Evolutionary conservation across 768 basidiomycete species (phyloP).

Genomic region (Mycena vitilis): DNA sequence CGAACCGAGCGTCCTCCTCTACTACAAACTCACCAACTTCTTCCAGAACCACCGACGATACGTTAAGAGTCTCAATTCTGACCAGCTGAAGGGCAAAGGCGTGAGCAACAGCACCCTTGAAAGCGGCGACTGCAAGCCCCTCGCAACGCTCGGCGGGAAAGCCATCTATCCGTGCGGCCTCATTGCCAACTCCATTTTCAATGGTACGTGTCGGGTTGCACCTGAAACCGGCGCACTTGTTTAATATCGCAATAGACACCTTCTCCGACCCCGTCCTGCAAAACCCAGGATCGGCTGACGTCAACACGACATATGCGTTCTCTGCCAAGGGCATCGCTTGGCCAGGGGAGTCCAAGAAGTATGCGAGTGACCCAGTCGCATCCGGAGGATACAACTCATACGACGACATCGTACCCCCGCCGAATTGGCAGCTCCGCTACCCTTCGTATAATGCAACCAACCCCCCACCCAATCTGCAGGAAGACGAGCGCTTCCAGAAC

Average conservation of each 20-base stretch:
- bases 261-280: slow-evolving; percentile 72
- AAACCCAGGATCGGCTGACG: slow-evolving; percentile 57
- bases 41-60: slow-evolving; percentile 99
- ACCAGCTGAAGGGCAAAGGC: slow-evolving; percentile 84
- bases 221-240: not conserved
- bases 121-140: slow-evolving; percentile 88
- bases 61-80: slow-evolving; percentile 88
- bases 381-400: slow-evolving; percentile 63
- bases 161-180: slow-evolving; percentile 95
- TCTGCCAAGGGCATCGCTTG: slow-evolving; percentile 90
- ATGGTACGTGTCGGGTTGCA: slow-evolving; percentile 66
- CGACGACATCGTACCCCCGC: slow-evolving; percentile 87
- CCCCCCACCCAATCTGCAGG: slow-evolving; percentile 77
- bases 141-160: slow-evolving; percentile 66
- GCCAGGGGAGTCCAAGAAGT: slow-evolving; percentile 95
- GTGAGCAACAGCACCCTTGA: slow-evolving; percentile 63
- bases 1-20: slow-evolving; percentile 81
- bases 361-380: slow-evolving; percentile 65
- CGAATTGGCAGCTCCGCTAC: slow-evolving; percentile 86
- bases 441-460: slow-evolving; percentile 76
- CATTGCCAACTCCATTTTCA: slow-evolving; percentile 97
- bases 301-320: slow-evolving; percentile 72
- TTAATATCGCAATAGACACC: slow-evolving; percentile 68
- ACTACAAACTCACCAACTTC: slow-evolving; percentile 97
- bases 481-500: slow-evolving; percentile 96